These are phyloP conservation scores for Strobilomyces dryophilus DNA, from an alignment of 768 basidiomycete species.

Conservation along the genomic window DNA sequence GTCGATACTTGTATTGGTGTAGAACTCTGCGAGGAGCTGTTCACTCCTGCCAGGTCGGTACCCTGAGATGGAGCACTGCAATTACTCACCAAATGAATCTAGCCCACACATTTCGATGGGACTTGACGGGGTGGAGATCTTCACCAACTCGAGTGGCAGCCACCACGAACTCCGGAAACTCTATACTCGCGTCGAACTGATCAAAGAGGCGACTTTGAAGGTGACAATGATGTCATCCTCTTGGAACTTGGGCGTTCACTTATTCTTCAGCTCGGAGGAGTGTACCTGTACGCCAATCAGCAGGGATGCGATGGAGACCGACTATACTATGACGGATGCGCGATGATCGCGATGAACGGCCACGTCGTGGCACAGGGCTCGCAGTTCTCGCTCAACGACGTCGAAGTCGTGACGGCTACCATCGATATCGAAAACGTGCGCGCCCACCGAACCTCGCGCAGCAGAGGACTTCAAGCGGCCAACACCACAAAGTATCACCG, in stretches of 20 bases:
- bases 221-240: conserved; percentile 33
- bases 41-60: conserved; percentile 86
- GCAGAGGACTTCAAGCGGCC: conserved; percentile 89
- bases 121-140: conserved; percentile 97
- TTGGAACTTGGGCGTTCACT: not conserved
- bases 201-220: conserved; percentile 96
- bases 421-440: conserved; percentile 97
- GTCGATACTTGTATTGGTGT: conserved; percentile 94
- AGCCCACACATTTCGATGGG: conserved; percentile 99
- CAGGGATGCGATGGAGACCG: conserved; percentile 99
- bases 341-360: conserved; percentile 95
- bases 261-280: conserved; percentile 76
- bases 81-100: not conserved
- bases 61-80: no score
- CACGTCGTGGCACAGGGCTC: conserved; percentile 90
- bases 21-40: conserved; percentile 96
- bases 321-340: conserved; percentile 96
- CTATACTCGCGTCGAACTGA: conserved; percentile 84
- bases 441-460: conserved; percentile 78
- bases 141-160: conserved; percentile 97
- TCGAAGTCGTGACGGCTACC: conserved; percentile 94
- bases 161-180: conserved; percentile 99
- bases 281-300: conserved; percentile 98
- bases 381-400: conserved; percentile 93
- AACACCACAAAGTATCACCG: conserved; percentile 70